Base-by-base conservation (phyloP, 305 asterid genomes). In the Rubia occidens region DNA sequence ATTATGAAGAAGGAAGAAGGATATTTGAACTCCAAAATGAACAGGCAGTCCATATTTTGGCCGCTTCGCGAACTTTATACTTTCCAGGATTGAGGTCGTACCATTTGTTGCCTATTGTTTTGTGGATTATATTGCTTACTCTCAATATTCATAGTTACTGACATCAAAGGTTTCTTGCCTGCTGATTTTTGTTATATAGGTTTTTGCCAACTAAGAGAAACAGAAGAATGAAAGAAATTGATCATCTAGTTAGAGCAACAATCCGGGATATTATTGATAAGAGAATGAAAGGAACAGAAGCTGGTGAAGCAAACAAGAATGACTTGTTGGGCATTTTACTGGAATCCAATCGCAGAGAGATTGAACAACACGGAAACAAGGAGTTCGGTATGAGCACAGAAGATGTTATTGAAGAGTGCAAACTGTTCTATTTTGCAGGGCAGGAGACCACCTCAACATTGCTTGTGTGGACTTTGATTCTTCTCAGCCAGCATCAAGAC, bases 311-410 rank as follows among this genome's bases (percentile, higher is more conserved):
- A 0, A 53, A 20, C 8, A 29, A 15, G 2, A 77, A 78, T 5
- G 88, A 87, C 75, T 74, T 87, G 47, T 66, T 87, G 69, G 87
- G 87, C 24, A 64, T 77, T 9, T 58, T 87, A 35, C 53, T 83
- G 82, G 78, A 81, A 37, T 77, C 90, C 3, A 85, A 83, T 56
- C 24, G 11, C 13, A 67, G 54, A 51, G 84, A 79, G 61, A 79
- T 75, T 54, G 68, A 79, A 44, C 11, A 49, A 0, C 39, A 49
- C 0, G 72, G 80, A 4, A 53, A 21, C 13, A 73, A 70, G 10
- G 68, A 18, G 8, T 70, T 24, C 11, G 83, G 83, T 1, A 76
- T 73, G 76, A 70, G 69, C 4, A 61, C 58, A 6, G 0, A 17
- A n/a, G 83, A 79, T n/a, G 83, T 76, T 5, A 56, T 79, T 6